Base-by-base conservation (phyloP, 352 stramenopile genomes). In the Phytophthora fragariae region DNA sequence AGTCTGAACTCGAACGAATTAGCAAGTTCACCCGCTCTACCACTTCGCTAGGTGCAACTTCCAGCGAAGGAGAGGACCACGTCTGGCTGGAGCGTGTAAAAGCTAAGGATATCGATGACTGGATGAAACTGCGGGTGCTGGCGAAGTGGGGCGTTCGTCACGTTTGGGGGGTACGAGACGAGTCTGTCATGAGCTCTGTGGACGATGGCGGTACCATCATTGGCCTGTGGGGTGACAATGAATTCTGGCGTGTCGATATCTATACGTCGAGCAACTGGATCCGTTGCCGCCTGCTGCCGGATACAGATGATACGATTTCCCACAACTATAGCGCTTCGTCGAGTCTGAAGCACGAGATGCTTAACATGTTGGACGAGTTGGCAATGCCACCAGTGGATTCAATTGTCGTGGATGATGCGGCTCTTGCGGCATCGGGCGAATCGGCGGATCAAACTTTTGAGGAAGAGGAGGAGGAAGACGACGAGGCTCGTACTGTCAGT, bases 251-350 rank as follows among this genome's bases (percentile, higher is more conserved):
- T 53, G 64, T 96, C 15, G 89, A 96, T 66, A 87, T 81, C 21
- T 96, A 94, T 61, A 96, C 89, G n/a, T 96, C 89, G 6, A 94
- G 87, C 67, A 96, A 96, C 52, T 96, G 87, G 87, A 92, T 94
- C 33, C 89, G 89, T 12, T 93, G 86, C 65, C 87, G 89, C n/a
- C 61, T 96, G 21, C 67, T 96, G 10, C 89, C 89, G 1, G 89
- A 96, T 53, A 94, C 87, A 0, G 85, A 94, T 60, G 87, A 94
- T 62, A 91, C 86, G 39, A 73, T 84, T 60, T 76, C 83, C 46
- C 76, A 81, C 52, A 75, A 84, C 41, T 92, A 82, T 61, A 52
- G 47, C n/a, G 71, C 81, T 37, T 58, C 60, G 41, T 67, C 72
- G 17, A 83, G 75, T 75, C 65, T 73, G 53, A 83, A 77, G 47